Evolutionary conservation across 2,329 filamentous ascomycete species (phyloP).

Genomic region (Colletotrichum karsti): DNA sequence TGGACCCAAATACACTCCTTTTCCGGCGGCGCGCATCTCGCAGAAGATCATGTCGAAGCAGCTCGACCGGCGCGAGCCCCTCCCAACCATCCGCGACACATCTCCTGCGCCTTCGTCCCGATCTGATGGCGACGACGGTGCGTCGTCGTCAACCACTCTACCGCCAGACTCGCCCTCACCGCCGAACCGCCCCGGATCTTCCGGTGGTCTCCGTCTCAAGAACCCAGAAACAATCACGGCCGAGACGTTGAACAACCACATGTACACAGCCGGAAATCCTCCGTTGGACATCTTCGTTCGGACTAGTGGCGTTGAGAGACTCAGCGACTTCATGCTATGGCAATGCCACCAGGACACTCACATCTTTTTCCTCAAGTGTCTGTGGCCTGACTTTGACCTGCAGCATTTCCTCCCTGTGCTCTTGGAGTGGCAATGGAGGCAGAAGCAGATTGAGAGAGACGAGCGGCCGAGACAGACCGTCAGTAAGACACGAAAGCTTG

Average conservation of each 20-base stretch:
- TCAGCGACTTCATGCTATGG: conserved; percentile 99
- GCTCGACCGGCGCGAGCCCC: conserved; percentile 53
- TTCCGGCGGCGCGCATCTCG: conserved; percentile 87
- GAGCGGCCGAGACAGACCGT: conserved; percentile 48
- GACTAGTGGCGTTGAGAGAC: conserved; percentile 89
- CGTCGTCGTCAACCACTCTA: conserved; percentile 68
- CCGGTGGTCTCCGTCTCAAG: conserved; percentile 16
- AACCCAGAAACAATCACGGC: conserved; percentile 90
- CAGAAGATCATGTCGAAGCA: conserved; percentile 82
- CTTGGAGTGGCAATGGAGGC: conserved; percentile 84
- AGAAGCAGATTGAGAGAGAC: conserved; percentile 65
- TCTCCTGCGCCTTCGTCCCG: conserved; percentile 56
- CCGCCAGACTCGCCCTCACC: conserved; percentile 62
- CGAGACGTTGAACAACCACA: conserved; percentile 83
- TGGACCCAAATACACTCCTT: conserved; percentile 72
- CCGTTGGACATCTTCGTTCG: conserved; percentile 91
- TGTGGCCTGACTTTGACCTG: conserved; percentile 97
- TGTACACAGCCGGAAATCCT: conserved; percentile 86
- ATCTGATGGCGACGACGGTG: conserved; percentile 56
- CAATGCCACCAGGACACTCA: conserved; percentile 94
- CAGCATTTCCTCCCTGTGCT: conserved; percentile 93
- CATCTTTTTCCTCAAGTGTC: conserved; percentile 88
- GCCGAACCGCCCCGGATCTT: conserved; percentile 32
- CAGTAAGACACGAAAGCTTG: conserved; percentile 17
- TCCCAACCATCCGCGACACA: conserved; percentile 59